These are phyloP conservation scores for Aspergillus unguis DNA, from an alignment of 2,329 filamentous ascomycete species.

Conservation along the genomic window DNA sequence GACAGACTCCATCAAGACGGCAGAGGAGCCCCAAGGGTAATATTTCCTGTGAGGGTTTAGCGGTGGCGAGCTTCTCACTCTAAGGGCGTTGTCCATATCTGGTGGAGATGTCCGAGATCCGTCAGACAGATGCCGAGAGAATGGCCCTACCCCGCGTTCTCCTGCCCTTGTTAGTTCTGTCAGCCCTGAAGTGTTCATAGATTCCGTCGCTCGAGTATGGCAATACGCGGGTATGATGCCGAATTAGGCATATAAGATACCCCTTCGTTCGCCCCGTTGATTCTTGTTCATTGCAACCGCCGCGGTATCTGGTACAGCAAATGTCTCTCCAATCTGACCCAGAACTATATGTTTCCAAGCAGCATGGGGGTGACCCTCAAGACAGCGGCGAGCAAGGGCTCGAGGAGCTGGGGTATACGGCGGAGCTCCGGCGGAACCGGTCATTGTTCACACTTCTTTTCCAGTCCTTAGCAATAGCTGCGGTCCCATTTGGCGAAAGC, in stretches of 20 bases:
- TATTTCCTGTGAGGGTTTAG: not conserved
- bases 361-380: not conserved
- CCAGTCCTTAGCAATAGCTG: slow-evolving; percentile 57
- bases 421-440: slow-evolving; percentile 57
- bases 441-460: slow-evolving; percentile 60
- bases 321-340: not conserved
- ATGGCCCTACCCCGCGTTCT: not conserved
- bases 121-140: not conserved
- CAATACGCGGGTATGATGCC: not conserved
- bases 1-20: not conserved
- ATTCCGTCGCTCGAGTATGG: not conserved
- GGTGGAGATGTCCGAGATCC: not conserved
- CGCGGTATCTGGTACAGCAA: not conserved
- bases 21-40: not conserved
- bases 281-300: not conserved
- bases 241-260: not conserved
- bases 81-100: not conserved
- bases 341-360: not conserved
- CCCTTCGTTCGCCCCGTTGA: not conserved
- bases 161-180: not conserved
- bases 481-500: slow-evolving; percentile 22
- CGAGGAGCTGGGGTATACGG: slow-evolving; percentile 52
- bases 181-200: not conserved
- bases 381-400: not conserved
- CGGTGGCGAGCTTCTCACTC: not conserved